Conservation (phyloP, 2,329 filamentous ascomycete species). For the Rhytidhysteron rufulum region DNA sequence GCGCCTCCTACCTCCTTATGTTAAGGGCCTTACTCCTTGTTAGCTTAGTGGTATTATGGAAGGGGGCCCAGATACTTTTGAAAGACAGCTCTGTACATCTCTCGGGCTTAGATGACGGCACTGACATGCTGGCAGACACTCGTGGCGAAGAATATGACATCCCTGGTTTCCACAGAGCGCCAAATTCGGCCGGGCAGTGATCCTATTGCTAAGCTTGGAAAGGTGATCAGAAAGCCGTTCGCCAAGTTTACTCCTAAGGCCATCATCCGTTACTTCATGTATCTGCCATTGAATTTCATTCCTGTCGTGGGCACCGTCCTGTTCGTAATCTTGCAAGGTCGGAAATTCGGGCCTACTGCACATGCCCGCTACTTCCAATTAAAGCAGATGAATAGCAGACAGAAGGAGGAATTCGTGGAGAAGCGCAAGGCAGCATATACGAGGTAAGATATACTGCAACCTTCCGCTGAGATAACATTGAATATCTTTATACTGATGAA, state of each 20-base stretch:
- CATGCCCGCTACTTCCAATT: constrained; percentile 80
- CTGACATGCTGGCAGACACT: constrained; percentile 37
- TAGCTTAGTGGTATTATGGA: too few relatives aligned
- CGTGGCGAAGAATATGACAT: constrained; percentile 50
- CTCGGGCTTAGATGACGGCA: neutral
- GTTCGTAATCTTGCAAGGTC: constrained; percentile 70
- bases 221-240: constrained; percentile 54
- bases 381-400: constrained; percentile 70
- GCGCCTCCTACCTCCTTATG: too few relatives aligned
- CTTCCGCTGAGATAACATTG: constrained; percentile 1
- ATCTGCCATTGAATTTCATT: constrained; percentile 89
- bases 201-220: constrained; percentile 54
- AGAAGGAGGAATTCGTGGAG: constrained; percentile 66
- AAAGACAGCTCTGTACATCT: too few relatives aligned
- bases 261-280: constrained; percentile 75
- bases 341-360: constrained; percentile 50
- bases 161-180: constrained; percentile 69
- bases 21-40: constrained; percentile 55
- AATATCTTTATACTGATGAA: neutral
- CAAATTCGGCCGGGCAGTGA: constrained; percentile 60
- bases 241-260: constrained; percentile 52
- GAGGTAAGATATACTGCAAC: constrained; percentile 52
- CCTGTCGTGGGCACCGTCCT: constrained; percentile 79
- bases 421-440: constrained; percentile 73
- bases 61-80: too few relatives aligned